Conservation (phyloP, 1,284 basidiomycete genomes). For the Nidula niveotomentosa region DNA sequence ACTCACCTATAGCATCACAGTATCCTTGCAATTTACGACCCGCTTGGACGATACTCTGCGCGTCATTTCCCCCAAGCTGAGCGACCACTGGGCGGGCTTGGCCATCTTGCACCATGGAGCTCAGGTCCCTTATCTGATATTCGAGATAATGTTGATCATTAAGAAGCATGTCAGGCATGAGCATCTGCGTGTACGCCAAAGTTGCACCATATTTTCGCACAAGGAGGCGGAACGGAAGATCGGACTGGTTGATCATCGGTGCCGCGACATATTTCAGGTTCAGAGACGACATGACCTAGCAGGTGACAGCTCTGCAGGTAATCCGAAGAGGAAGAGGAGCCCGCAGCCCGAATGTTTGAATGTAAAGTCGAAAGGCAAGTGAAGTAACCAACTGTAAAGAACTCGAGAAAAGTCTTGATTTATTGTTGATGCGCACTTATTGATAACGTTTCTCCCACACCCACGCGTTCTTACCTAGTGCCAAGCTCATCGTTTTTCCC, state of each 20-base stretch:
- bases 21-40: conserved; percentile 52
- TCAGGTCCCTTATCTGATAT: conserved; percentile 54
- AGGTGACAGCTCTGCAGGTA: no score
- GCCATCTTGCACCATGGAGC: conserved; percentile 23
- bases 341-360: no score
- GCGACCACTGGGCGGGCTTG: conserved; percentile 55
- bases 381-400: no score
- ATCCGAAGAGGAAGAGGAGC: no score
- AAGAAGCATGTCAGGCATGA: conserved; percentile 55
- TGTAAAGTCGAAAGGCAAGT: no score
- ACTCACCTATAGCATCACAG: conserved; percentile 68
- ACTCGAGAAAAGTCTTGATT: no score
- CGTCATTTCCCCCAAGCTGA: conserved; percentile 72
- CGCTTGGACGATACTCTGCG: conserved; percentile 55
- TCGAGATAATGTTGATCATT: conserved; percentile 62
- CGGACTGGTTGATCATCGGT: conserved; percentile 76
- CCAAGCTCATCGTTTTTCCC: not conserved
- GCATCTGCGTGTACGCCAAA: conserved; percentile 72
- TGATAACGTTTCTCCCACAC: not conserved
- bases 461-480: not conserved
- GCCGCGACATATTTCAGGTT: conserved; percentile 49
- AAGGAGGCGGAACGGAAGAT: conserved; percentile 66
- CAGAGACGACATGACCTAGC: no score
- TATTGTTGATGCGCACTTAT: no score
- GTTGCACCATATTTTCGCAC: conserved; percentile 60